phyloP scores from a whole-genome alignment of 2,329 filamentous ascomycete genomes.

The Colletotrichum lupini region DNA sequence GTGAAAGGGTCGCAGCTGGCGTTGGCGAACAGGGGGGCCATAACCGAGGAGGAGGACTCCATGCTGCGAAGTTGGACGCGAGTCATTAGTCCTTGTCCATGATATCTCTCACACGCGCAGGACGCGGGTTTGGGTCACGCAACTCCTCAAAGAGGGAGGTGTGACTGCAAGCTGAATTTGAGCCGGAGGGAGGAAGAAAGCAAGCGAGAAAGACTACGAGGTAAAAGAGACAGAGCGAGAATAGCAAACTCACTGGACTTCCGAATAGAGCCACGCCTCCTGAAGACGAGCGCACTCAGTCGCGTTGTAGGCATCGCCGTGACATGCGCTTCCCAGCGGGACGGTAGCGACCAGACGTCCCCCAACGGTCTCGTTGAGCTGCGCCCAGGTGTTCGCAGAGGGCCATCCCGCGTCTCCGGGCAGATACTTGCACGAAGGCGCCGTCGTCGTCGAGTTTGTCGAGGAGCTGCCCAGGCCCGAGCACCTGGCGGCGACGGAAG shows the following conservation, averaged over 20 bases:
- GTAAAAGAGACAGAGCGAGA: not conserved
- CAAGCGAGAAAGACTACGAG: not conserved
- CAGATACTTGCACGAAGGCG: conserved; percentile 25
- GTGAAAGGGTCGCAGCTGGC: conserved; percentile 42
- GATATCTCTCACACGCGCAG: not conserved
- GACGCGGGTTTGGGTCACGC: not conserved
- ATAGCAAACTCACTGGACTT: conserved; percentile 17
- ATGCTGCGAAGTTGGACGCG: conserved; percentile 13
- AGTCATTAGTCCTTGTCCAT: conserved; percentile 38
- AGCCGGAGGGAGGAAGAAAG: not conserved
- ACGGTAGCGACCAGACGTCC: conserved; percentile 29
- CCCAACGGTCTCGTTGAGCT: conserved; percentile 28
- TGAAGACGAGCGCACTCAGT: conserved; percentile 26
- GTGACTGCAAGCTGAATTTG: not conserved
- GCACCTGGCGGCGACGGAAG: not conserved
- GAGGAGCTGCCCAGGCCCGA: not conserved
- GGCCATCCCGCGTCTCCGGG: conserved; percentile 32
- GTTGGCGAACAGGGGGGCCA: conserved; percentile 45
- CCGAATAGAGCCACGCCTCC: conserved; percentile 30
- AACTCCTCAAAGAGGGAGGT: not conserved
- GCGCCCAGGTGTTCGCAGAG: conserved; percentile 18
- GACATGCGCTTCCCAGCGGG: conserved; percentile 23
- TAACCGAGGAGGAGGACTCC: conserved; percentile 37
- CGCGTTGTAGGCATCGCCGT: conserved; percentile 25
- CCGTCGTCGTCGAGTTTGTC: not conserved